Conservation (phyloP, 768 basidiomycete species). For the Clitopilus hobsonii region DNA sequence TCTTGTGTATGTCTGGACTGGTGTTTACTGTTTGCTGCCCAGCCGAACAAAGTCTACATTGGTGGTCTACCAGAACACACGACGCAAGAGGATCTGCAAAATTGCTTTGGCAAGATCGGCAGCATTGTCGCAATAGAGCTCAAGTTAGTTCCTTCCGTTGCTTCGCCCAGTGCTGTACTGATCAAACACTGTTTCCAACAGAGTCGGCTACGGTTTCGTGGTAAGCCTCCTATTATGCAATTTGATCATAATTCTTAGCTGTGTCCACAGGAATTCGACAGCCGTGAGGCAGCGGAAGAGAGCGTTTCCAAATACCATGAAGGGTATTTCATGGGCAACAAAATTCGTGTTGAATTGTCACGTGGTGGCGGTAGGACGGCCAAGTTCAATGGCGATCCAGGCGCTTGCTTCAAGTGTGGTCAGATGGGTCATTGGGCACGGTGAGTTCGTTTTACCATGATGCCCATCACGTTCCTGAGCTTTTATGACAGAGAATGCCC, state of each 20-base stretch:
- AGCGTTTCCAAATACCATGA: constrained; percentile 87
- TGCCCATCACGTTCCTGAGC: not conserved
- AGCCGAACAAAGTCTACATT: constrained; percentile 93
- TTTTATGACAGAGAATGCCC: constrained; percentile 61
- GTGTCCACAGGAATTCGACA: constrained; percentile 71
- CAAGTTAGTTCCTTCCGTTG: constrained; percentile 51
- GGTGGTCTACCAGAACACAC: constrained; percentile 87
- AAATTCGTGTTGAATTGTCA: constrained; percentile 83
- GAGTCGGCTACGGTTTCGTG: constrained; percentile 87
- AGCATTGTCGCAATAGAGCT: constrained; percentile 72
- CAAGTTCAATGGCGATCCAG: constrained; percentile 80
- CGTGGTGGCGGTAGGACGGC: constrained; percentile 79
- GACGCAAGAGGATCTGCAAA: constrained; percentile 78
- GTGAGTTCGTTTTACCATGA: constrained; percentile 31
- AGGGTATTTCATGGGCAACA: constrained; percentile 89
- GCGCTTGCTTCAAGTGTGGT: constrained; percentile 86
- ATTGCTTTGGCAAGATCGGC: constrained; percentile 85
- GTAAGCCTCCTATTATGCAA: constrained; percentile 41
- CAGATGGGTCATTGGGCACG: constrained; percentile 88
- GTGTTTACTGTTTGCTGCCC: constrained; percentile 69
- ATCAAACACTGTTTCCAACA: constrained; percentile 27
- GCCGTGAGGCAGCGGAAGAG: constrained; percentile 74
- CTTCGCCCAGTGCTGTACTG: constrained; percentile 12
- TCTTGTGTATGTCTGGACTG: constrained; percentile 47
- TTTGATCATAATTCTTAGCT: constrained; percentile 4